Base-by-base conservation (phyloP, 2,329 filamentous ascomycete species). In the Trichoderma aggressivum region DNA sequence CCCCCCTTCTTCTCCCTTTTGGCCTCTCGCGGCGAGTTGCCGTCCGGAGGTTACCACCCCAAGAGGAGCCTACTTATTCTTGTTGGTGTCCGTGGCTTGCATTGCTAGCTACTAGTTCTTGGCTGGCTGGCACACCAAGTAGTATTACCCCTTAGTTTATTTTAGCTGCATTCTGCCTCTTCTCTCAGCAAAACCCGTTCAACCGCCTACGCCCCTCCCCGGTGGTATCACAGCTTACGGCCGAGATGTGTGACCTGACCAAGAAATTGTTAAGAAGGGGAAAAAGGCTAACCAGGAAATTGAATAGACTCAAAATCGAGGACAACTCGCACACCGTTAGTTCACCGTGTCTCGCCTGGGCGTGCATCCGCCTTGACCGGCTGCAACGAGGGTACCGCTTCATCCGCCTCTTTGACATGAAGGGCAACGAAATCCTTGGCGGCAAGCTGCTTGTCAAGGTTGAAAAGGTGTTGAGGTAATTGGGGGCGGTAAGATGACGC, bases 341-440 rank as follows among this genome's bases (percentile, higher is more conserved):
- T 73, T 79, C 78, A 47, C 76, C 80, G 14, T 78, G 84, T 43
- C 81, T 86, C 30, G 85, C 84, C 11, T 89, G 87, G 87, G 86
- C 87, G 30, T 89, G 87, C 75, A 85, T 89, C 76, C 86, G 88
- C 4, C 84, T 90, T 14, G 87, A 89, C 78, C 86, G 87, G 50
- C 82, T 90, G 3, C 84, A 82, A 60, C 79, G 79, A 60, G 88
- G 88, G 21, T 89, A 88, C 78, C 85, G 88, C 58, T 86, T 88
- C 73, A 79, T 90, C 65, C 79, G 81, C 50, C 82, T 90, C 58
- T 78, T 84, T 74, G 83, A 88, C 71, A 78, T 79, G 26, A 80
- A 81, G 30, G 85, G 86, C 21, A 79, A 81, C 59, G 79, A 81
- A 14, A 83, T 85, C 28, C 76, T 80, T 7, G 85, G 84, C 67